phyloP scores from a whole-genome alignment of 192 early-diverging fungal species.

The Pilobolus umbonatus region DNA sequence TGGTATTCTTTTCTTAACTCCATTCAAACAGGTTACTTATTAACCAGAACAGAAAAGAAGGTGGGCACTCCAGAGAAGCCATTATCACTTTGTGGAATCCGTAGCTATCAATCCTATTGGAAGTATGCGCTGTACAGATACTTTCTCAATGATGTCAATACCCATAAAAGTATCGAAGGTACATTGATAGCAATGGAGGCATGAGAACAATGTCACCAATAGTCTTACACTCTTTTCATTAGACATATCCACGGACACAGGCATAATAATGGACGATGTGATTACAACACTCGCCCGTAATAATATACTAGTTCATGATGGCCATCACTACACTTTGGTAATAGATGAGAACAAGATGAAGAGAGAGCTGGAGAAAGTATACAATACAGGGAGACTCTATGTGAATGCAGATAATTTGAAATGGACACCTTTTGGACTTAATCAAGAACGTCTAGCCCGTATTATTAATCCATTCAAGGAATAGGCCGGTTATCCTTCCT shows the following conservation, averaged over 20 bases:
- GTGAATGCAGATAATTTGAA: background rate
- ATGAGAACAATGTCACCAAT: background rate
- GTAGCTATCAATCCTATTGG: constrained; percentile 90
- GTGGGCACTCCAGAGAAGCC: constrained; percentile 90
- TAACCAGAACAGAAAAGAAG: constrained; percentile 70
- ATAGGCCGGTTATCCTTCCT: too few relatives aligned
- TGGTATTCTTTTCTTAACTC: background rate
- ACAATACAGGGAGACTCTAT: background rate
- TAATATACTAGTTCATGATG: constrained; percentile 32
- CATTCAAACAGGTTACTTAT: constrained; percentile 60
- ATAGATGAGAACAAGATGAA: background rate
- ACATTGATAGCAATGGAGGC: too few relatives aligned
- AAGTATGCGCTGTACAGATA: constrained; percentile 66
- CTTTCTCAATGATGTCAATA: constrained; percentile 43
- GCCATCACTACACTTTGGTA: background rate
- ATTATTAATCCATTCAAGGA: too few relatives aligned
- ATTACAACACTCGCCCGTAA: constrained; percentile 68
- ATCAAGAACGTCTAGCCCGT: constrained; percentile 7
- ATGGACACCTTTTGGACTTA: background rate
- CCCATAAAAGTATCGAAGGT: constrained; percentile 49
- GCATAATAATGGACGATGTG: constrained; percentile 83
- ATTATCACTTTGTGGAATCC: constrained; percentile 80
- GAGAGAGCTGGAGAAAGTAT: background rate
- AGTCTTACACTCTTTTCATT: background rate
- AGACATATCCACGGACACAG: constrained; percentile 69